These are phyloP conservation scores for Sisymbrium altissimum DNA, from an alignment of 345 rosid species.

Conservation along the genomic window DNA sequence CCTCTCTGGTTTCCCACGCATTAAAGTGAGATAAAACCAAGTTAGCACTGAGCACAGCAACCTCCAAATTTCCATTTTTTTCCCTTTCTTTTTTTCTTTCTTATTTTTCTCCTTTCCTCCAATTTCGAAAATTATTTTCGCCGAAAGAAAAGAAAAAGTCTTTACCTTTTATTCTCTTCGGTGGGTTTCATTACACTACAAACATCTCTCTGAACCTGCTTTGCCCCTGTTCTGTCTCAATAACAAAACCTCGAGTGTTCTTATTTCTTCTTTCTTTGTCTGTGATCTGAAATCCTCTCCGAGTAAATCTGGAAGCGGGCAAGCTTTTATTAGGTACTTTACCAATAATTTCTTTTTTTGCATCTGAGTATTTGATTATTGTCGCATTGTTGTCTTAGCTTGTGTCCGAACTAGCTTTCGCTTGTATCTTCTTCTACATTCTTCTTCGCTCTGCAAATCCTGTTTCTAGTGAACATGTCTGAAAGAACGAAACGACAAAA, in stretches of 20 bases:
- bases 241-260: conserved; percentile 5
- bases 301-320: conserved; percentile 27
- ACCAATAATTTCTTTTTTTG: conserved; percentile 22
- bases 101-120: background rate
- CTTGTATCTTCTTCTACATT: conserved; percentile 29
- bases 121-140: conserved; percentile 22
- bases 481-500: conserved; percentile 24
- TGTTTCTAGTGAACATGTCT: conserved; percentile 8
- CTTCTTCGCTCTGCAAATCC: conserved; percentile 24
- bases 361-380: conserved; percentile 26
- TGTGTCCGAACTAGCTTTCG: conserved; percentile 6
- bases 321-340: conserved; percentile 42
- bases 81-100: background rate
- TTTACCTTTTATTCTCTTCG: conserved; percentile 1
- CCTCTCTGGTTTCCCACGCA: conserved; percentile 39
- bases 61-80: background rate
- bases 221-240: conserved; percentile 10
- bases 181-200: conserved; percentile 24
- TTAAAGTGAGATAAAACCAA: conserved; percentile 10
- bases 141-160: conserved; percentile 27
- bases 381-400: conserved; percentile 2
- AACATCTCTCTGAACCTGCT: conserved; percentile 16
- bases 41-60: conserved; percentile 9
- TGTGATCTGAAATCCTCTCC: conserved; percentile 18
- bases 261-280: background rate